Evolutionary conservation across 2,329 filamentous ascomycete species (phyloP).

Genomic region (Diaporthe ampelina): DNA sequence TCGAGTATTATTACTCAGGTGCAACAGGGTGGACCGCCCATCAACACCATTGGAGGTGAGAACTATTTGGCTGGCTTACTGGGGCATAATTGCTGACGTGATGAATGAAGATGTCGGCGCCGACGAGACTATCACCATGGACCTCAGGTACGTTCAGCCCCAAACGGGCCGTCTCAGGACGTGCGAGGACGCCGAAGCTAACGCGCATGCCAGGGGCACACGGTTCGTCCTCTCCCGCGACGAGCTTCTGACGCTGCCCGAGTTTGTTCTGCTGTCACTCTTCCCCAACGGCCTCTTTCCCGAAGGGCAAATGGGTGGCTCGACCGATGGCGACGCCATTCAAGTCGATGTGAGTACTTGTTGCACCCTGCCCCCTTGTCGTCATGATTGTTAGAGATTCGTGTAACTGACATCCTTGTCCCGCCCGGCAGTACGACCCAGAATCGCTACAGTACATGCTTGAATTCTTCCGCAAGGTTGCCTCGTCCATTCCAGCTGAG

Average conservation of each 20-base stretch:
- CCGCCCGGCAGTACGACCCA: constrained; percentile 84
- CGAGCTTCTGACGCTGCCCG: constrained; percentile 93
- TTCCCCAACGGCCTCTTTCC: constrained; percentile 99
- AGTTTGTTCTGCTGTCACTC: constrained; percentile 97
- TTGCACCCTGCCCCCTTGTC: neutral
- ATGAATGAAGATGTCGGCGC: constrained; percentile 76
- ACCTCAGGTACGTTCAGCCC: constrained; percentile 79
- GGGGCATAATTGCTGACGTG: constrained; percentile 41
- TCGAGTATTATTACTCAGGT: constrained; percentile 99
- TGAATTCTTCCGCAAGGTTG: constrained; percentile 96
- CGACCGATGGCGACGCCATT: constrained; percentile 92
- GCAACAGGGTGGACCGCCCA: constrained; percentile 89
- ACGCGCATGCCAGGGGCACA: constrained; percentile 75
- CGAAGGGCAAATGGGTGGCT: constrained; percentile 94
- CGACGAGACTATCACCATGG: constrained; percentile 95
- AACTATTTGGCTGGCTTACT: constrained; percentile 36
- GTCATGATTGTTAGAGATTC: constrained; percentile 39
- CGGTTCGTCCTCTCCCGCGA: constrained; percentile 95
- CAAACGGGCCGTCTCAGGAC: neutral
- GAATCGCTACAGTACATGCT: constrained; percentile 98
- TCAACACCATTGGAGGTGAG: constrained; percentile 90
- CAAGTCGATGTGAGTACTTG: constrained; percentile 84
- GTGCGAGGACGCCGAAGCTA: constrained; percentile 6
- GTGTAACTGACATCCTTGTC: neutral
- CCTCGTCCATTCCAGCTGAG: constrained; percentile 91